Evolutionary conservation across 768 basidiomycete genomes (phyloP).

Genomic region (Amanita molliuscula): DNA sequence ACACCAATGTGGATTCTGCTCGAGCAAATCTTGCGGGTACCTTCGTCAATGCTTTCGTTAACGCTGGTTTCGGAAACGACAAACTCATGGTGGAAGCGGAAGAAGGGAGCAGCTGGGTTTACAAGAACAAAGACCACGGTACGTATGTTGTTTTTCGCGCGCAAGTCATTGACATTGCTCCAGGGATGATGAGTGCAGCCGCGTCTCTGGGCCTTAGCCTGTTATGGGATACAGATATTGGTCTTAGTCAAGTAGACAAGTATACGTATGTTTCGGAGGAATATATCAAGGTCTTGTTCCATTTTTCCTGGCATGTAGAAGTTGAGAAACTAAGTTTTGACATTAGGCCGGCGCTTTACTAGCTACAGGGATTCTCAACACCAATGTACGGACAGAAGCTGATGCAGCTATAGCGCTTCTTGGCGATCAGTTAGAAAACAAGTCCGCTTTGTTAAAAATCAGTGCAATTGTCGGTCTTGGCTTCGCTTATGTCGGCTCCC

Average conservation of each 20-base stretch:
- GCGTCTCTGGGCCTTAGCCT: slow-evolving; percentile 90
- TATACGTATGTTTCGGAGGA: slow-evolving; percentile 96
- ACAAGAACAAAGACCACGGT: slow-evolving; percentile 99
- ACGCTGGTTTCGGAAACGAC: slow-evolving; percentile 97
- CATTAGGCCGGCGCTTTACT: slow-evolving; percentile 81
- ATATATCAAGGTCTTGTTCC: slow-evolving; percentile 66
- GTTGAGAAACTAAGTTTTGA: neutral
- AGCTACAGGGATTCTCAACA: slow-evolving; percentile 88
- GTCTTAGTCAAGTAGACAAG: slow-evolving; percentile 91
- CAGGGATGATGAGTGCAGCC: slow-evolving; percentile 93
- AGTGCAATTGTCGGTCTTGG: slow-evolving; percentile 89
- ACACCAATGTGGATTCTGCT: slow-evolving; percentile 84
- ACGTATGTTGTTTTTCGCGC: slow-evolving; percentile 15
- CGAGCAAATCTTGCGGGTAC: slow-evolving; percentile 91
- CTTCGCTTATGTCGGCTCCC: slow-evolving; percentile 90
- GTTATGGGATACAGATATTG: slow-evolving; percentile 94
- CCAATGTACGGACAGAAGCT: slow-evolving; percentile 82
- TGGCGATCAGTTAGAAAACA: slow-evolving; percentile 82
- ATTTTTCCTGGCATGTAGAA: neutral
- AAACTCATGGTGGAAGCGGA: slow-evolving; percentile 96
- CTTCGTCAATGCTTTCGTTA: slow-evolving; percentile 98
- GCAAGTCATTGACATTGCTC: neutral
- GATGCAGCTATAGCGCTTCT: slow-evolving; percentile 90
- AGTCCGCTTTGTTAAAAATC: slow-evolving; percentile 73
- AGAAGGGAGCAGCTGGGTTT: slow-evolving; percentile 97